Evolutionary conservation across 2,329 filamentous ascomycete species (phyloP).

Genomic region (Trichocomaceae sp.): DNA sequence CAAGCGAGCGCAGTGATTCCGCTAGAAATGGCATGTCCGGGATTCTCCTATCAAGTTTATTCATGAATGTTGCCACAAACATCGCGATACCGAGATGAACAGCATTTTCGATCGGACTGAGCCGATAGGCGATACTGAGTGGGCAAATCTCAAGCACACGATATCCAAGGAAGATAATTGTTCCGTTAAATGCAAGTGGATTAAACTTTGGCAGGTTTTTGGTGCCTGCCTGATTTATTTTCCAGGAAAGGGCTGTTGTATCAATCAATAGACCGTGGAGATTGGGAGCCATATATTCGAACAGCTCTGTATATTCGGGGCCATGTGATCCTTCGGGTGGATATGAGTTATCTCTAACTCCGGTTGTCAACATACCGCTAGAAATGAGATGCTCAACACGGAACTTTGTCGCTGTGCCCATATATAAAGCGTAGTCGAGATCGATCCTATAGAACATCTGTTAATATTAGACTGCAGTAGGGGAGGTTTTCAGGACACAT

Average conservation of each 20-base stretch:
- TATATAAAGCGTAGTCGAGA: constrained; percentile 12
- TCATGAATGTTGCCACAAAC: constrained; percentile 13
- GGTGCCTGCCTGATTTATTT: constrained; percentile 5
- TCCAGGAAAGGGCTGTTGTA: background rate
- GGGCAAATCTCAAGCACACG: constrained; percentile 8
- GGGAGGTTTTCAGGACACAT: background rate
- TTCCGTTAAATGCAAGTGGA: constrained; percentile 4
- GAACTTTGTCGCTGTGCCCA: constrained; percentile 11
- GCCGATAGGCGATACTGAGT: background rate
- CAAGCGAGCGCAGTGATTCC: background rate
- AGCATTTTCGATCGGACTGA: constrained; percentile 4
- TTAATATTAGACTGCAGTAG: background rate
- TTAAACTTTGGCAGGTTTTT: constrained; percentile 2
- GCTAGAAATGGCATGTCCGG: constrained; percentile 10
- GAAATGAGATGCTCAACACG: background rate
- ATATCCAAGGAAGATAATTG: constrained; percentile 8
- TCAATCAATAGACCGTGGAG: constrained; percentile 2
- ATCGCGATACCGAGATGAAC: constrained; percentile 12
- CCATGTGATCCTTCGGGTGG: background rate
- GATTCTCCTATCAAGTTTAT: constrained; percentile 7
- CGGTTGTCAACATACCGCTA: background rate
- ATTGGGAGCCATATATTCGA: background rate
- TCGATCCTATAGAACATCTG: constrained; percentile 1
- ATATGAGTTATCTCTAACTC: background rate
- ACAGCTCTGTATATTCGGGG: background rate